Conservation (phyloP, 108 stramenopile genomes). For the Aurantiochytrium sp. region DNA sequence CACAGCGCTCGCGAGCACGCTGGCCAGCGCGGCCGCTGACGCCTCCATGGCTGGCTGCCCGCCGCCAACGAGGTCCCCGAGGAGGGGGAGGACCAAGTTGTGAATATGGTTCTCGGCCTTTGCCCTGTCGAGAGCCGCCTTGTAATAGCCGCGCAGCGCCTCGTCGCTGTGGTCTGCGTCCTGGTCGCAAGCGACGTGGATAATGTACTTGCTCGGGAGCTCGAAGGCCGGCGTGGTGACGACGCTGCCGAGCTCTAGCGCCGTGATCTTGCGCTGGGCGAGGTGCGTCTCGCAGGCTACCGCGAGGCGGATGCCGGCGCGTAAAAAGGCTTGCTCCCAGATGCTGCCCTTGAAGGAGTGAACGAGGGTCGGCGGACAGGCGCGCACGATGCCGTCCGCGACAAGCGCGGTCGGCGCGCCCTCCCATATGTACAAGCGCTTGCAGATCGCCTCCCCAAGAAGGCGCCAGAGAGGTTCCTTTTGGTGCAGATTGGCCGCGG, state of each 20-base stretch:
- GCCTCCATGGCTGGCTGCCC: not conserved
- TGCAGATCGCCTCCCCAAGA: not conserved
- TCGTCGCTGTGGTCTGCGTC: too few species aligned
- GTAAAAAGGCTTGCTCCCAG: not conserved
- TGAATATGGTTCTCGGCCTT: not conserved
- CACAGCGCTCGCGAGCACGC: not conserved
- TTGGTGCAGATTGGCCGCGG: not conserved
- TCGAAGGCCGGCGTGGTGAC: constrained; percentile 1
- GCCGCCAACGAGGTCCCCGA: not conserved
- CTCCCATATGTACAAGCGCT: not conserved
- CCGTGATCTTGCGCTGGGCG: not conserved
- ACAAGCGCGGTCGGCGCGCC: not conserved
- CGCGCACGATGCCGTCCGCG: not conserved
- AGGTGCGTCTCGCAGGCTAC: not conserved
- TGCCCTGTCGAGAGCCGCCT: not conserved
- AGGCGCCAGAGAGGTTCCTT: not conserved
- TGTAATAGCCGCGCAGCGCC: not conserved
- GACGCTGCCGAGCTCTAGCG: not conserved
- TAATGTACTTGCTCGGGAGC: constrained; percentile 12
- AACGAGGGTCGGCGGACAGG: not conserved
- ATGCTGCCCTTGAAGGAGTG: not conserved
- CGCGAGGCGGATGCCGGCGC: not conserved
- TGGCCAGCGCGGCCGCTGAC: not conserved
- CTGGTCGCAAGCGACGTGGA: not conserved
- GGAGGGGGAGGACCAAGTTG: not conserved